Evolutionary conservation across 2,329 filamentous ascomycete species (phyloP), one percentile per base, ranked within the genome.

Genomic region (Colletotrichum tabaci): DNA sequence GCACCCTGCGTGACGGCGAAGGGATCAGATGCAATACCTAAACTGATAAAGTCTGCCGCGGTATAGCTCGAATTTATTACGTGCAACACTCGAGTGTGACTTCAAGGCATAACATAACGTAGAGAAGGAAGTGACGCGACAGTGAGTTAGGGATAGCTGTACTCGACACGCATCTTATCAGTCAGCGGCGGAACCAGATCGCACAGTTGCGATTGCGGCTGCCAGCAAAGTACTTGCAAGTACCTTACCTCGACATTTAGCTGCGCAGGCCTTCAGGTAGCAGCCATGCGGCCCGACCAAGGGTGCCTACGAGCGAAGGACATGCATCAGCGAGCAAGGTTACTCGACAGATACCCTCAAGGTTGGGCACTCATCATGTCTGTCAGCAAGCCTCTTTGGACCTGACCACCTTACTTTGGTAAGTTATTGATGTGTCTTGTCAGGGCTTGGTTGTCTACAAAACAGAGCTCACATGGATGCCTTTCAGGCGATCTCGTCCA

Each of bases 321-420:
- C 47, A 49, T 21, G 47, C 50, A 16, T 9, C 9, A 8, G 16
- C n/a, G 15, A n/a, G 15, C 26, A 10, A 40, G 42, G 35, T 44
- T 50, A 55, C 52, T 23, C 21, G n/a, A 35, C 15, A 35, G 12
- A n/a, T 30, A 35, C 15, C 50, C 30, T 63, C 21, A 38, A n/a
- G 18, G 30, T 61, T 61, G 30, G 58, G 58, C 58, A 61, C 23
- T n/a, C 21, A 40, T 42, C 26, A n/a, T 23, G 44, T 38, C 40
- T 2, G 53, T 13, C 12, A 18, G 53, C 53, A 6, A 40, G n/a
- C 35, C 35, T 56, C 35, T 16, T 56, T 16, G 13, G n/a, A 21
- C 53, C 53, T 16, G 6, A 42, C 53, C 12, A 30, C 52, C 16
- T 55, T n/a, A 30, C 18, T 6, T 55, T 16, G 38, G 9, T 4